These are phyloP conservation scores for Hemileia vastatrix DNA, from an alignment of 1,284 basidiomycete genomes.

Conservation along the genomic window DNA sequence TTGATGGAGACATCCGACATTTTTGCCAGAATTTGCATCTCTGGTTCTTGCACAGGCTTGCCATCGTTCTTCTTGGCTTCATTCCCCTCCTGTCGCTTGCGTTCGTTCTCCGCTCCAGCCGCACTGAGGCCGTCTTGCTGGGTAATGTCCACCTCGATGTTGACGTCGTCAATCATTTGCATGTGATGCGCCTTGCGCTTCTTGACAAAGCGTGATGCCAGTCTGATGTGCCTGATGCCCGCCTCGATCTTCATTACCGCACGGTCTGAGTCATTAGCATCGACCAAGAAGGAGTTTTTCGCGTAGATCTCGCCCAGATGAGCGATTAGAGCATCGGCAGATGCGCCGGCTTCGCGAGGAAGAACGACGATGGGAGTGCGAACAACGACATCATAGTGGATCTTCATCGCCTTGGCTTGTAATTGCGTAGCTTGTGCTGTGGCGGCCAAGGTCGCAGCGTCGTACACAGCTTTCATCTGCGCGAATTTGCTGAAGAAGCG, in stretches of 20 bases:
- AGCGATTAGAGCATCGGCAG: slow-evolving; percentile 64
- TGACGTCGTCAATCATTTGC: slow-evolving; percentile 87
- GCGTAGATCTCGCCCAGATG: slow-evolving; percentile 81
- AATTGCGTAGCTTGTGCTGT: slow-evolving; percentile 75
- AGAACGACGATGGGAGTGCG: slow-evolving; percentile 88
- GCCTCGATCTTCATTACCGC: slow-evolving; percentile 56
- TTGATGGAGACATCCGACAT: slow-evolving; percentile 84
- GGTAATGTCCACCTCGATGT: slow-evolving; percentile 60
- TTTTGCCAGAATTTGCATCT: slow-evolving; percentile 61
- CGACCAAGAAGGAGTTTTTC: slow-evolving; percentile 61
- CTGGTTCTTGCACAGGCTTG: not conserved
- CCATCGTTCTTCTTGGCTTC: not conserved
- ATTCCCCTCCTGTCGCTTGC: slow-evolving; percentile 1
- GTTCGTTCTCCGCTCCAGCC: no score
- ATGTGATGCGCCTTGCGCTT: slow-evolving; percentile 50
- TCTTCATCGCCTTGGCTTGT: slow-evolving; percentile 47
- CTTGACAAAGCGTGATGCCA: no score
- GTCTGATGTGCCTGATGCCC: no score
- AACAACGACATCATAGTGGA: slow-evolving; percentile 82
- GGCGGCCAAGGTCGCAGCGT: slow-evolving; percentile 88
- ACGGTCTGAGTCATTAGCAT: slow-evolving; percentile 51
- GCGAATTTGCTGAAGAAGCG: slow-evolving; percentile 78
- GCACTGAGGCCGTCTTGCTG: slow-evolving; percentile 55
- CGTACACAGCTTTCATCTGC: slow-evolving; percentile 66
- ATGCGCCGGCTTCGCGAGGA: slow-evolving; percentile 62